phyloP scores from a whole-genome alignment of 2,329 filamentous ascomycete genomes.

The Arachnomyces sp. region DNA sequence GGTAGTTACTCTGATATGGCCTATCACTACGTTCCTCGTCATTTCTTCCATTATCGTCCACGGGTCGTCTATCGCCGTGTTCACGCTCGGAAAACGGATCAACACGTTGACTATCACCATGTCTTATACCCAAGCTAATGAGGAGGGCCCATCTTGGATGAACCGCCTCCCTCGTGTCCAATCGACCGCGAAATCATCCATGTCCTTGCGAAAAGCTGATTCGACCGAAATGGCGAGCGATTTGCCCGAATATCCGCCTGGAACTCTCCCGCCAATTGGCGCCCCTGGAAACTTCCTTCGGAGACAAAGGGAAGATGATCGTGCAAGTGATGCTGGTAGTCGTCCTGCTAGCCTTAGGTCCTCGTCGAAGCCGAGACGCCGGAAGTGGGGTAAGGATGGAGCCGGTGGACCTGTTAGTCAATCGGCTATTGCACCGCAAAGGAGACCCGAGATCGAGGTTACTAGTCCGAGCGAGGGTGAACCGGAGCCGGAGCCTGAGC shows the following conservation, averaged over 20 bases:
- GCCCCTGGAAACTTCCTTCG: conserved; percentile 70
- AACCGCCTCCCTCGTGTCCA: conserved; percentile 75
- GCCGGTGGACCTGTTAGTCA: conserved; percentile 82
- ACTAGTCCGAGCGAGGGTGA: conserved; percentile 13
- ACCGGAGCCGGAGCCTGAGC: conserved; percentile 22
- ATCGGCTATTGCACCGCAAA: conserved; percentile 73
- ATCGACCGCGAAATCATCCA: conserved; percentile 71
- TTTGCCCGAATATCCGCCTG: conserved; percentile 54
- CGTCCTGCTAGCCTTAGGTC: conserved; percentile 46
- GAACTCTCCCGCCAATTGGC: conserved; percentile 62
- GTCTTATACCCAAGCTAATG: conserved; percentile 85
- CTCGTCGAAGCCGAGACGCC: conserved; percentile 46
- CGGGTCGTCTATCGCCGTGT: conserved; percentile 95
- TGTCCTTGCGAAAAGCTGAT: conserved; percentile 66
- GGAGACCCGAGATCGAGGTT: conserved; percentile 26
- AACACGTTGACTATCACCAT: conserved; percentile 92
- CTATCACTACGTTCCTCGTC: conserved; percentile 87
- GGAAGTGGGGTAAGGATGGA: conserved; percentile 61
- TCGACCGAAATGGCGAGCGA: conserved; percentile 51
- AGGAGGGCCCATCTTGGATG: conserved; percentile 91
- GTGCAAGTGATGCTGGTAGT: conserved; percentile 41
- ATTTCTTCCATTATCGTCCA: conserved; percentile 92
- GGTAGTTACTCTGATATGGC: conserved; percentile 84
- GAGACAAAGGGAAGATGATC: conserved; percentile 68
- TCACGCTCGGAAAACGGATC: conserved; percentile 95